phyloP scores from a whole-genome alignment of 2,329 filamentous ascomycete species.

The Podosphaera aphanis region DNA sequence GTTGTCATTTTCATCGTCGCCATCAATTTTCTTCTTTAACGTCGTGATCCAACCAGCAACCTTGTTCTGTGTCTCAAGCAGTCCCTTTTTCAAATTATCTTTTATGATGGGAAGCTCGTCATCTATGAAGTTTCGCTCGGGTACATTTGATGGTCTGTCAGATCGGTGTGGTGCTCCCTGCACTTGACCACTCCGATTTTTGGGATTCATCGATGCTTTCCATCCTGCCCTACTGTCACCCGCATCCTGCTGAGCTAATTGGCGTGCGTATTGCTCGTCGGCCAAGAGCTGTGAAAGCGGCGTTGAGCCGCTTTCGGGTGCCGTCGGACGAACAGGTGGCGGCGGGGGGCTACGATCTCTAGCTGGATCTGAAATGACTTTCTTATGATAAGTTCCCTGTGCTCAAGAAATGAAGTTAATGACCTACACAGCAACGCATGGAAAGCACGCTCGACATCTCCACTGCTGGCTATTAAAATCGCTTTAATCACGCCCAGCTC shows the following conservation, averaged over 20 bases:
- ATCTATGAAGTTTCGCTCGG: slow-evolving; percentile 78
- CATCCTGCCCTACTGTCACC: slow-evolving; percentile 26
- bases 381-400: slow-evolving; percentile 1
- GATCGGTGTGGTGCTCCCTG: slow-evolving; percentile 30
- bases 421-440: slow-evolving; percentile 64
- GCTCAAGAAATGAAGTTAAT: not conserved
- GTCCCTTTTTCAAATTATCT: slow-evolving; percentile 84
- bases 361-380: slow-evolving; percentile 56
- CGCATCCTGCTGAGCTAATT: slow-evolving; percentile 71
- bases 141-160: slow-evolving; percentile 31
- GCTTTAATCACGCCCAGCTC: slow-evolving; percentile 66
- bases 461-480: slow-evolving; percentile 64
- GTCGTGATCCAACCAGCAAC: slow-evolving; percentile 84
- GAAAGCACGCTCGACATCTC: slow-evolving; percentile 79
- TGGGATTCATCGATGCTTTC: slow-evolving; percentile 30
- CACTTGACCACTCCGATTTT: slow-evolving; percentile 15
- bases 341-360: slow-evolving; percentile 34
- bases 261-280: slow-evolving; percentile 77
- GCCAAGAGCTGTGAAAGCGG: slow-evolving; percentile 64
- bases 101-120: slow-evolving; percentile 85
- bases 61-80: slow-evolving; percentile 76
- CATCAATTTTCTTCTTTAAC: slow-evolving; percentile 82
- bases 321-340: slow-evolving; percentile 57
- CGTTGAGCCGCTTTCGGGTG: slow-evolving; percentile 26
- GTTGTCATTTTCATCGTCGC: slow-evolving; percentile 46